These are phyloP conservation scores for Pseudonectria foliicola DNA, from an alignment of 2,329 filamentous ascomycete species.

Conservation along the genomic window DNA sequence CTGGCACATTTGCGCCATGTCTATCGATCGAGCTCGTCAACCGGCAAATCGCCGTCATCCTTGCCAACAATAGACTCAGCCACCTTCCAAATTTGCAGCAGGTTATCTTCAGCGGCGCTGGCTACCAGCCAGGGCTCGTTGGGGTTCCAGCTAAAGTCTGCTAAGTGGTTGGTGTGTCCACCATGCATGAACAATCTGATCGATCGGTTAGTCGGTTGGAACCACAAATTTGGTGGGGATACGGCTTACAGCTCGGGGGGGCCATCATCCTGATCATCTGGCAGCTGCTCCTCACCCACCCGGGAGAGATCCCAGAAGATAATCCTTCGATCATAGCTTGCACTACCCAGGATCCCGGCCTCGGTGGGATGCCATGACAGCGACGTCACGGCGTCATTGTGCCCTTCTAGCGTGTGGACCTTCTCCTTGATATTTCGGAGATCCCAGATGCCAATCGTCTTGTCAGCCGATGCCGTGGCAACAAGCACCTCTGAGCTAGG, in stretches of 20 bases:
- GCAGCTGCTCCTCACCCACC: conserved; percentile 88
- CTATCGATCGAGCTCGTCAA: conserved; percentile 68
- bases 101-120: conserved; percentile 92
- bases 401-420: conserved; percentile 82
- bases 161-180: conserved; percentile 92
- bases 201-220: conserved; percentile 14
- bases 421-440: conserved; percentile 84
- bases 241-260: conserved; percentile 79
- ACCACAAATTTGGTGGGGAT: background rate
- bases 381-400: conserved; percentile 83
- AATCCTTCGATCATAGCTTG: conserved; percentile 85
- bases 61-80: conserved; percentile 74
- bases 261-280: conserved; percentile 91
- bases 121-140: conserved; percentile 97
- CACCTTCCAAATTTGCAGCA: conserved; percentile 91
- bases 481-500: conserved; percentile 83
- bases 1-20: conserved; percentile 28
- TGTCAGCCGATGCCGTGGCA: conserved; percentile 90
- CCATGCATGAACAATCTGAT: conserved; percentile 92
- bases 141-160: conserved; percentile 96
- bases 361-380: conserved; percentile 93
- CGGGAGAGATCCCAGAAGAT: conserved; percentile 95
- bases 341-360: conserved; percentile 79
- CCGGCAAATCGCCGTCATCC: conserved; percentile 66
- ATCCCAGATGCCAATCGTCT: conserved; percentile 94